These are phyloP conservation scores for Mimosa pudica DNA, from an alignment of 306 rosid species.

Conservation along the genomic window DNA sequence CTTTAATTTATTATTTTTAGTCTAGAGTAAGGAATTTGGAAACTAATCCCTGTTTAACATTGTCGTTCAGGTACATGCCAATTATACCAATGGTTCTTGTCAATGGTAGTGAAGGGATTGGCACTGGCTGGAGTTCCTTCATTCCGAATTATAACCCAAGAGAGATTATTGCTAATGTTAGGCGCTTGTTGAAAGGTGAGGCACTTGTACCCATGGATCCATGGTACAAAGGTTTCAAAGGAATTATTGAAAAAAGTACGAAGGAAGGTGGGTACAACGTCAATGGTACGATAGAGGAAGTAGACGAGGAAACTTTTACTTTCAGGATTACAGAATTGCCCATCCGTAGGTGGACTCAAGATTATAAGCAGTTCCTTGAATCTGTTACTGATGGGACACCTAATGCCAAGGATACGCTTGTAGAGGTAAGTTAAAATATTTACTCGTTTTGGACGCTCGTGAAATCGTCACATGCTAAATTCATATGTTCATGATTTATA, in stretches of 20 bases:
- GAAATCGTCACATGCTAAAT: background rate
- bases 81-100: constrained; percentile 86
- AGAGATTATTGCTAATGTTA: constrained; percentile 78
- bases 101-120: constrained; percentile 96
- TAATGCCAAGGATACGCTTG: constrained; percentile 81
- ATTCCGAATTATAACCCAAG: constrained; percentile 92
- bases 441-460: background rate
- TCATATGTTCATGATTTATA: background rate
- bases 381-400: constrained; percentile 63
- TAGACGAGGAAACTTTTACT: constrained; percentile 47
- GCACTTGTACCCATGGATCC: constrained; percentile 85
- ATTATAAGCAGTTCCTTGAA: constrained; percentile 84
- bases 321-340: constrained; percentile 79
- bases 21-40: background rate
- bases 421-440: constrained; percentile 53
- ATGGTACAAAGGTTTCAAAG: constrained; percentile 91
- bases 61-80: constrained; percentile 71
- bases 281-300: constrained; percentile 69
- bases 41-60: background rate
- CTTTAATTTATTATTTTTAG: background rate
- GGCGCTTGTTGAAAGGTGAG: constrained; percentile 65
- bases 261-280: constrained; percentile 70
- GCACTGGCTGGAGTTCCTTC: constrained; percentile 92
- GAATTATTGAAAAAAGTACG: constrained; percentile 65
- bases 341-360: constrained; percentile 90